Percentiles rank a stretch among this genome's conserved stretches.
Evolutionary conservation across 2,329 filamentous ascomycete genomes (phyloP).

Genomic region (Diplodia sapinea): DNA sequence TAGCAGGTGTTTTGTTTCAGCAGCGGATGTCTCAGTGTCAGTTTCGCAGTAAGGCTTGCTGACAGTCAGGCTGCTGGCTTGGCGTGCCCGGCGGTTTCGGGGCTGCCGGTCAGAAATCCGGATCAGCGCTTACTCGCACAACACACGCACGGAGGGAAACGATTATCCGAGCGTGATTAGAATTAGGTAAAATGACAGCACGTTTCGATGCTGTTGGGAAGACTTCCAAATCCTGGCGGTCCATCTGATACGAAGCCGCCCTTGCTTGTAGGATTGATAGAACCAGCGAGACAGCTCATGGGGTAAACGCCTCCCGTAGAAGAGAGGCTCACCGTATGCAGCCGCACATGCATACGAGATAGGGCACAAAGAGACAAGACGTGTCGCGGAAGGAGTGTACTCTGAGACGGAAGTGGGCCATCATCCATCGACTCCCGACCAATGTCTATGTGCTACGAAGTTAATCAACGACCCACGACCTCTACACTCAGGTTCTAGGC

Average conservation of each 20-base stretch:
- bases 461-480: not conserved
- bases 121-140: conserved; percentile 2
- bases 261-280: not conserved
- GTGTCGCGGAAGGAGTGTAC: not conserved
- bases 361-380: not conserved
- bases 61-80: not conserved
- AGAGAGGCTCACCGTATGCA: not conserved
- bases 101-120: not conserved
- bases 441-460: not conserved
- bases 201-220: not conserved
- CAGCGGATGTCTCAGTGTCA: not conserved
- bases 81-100: not conserved
- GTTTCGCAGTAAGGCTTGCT: not conserved
- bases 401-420: not conserved
- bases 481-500: not conserved
- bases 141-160: not conserved
- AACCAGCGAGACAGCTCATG: not conserved
- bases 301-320: not conserved
- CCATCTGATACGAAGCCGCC: not conserved
- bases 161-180: not conserved
- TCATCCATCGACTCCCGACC: not conserved
- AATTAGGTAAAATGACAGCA: not conserved
- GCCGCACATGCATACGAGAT: not conserved
- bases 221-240: not conserved
- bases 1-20: not conserved